Evolutionary conservation across 2,329 filamentous ascomycete species (phyloP), one percentile per base, ranked within the genome.

Genomic region (Leptoxyphium fumago): DNA sequence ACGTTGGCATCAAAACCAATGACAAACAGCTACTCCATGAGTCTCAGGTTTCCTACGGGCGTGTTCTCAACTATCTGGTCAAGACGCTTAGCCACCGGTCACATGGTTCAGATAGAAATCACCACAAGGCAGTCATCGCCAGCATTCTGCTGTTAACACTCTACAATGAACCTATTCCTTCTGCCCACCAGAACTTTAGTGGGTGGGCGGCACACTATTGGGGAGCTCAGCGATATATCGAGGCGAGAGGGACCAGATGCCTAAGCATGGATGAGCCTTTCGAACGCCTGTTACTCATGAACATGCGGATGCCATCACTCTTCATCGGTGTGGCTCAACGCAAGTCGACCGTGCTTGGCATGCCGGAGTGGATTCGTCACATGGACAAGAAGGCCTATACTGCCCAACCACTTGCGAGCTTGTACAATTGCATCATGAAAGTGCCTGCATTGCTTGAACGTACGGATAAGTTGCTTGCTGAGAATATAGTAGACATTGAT

Each of bases 101-200:
- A 9, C 11, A 13, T 13, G 13, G 15, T 13, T 13, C 32, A 36
- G 13, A 36, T 13, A 3, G 9, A 36, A 13, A 36, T 5, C 32
- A 36, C 15, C 32, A 36, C 32, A 36, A 36, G 4, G 32, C 32
- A 5, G 43, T 48, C 29, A 39, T 46, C 10, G 42, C 46, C 10
- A 46, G 46, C 39, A 50, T 46, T 21, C 45, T 46, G 38, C 29
- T 46, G 14, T 39, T 46, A 21, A 42, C 42, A 28, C 29, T 48
- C 21, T 48, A 48, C 32, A 44, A 48, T 26, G 45, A 44, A 18
- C 39, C 44, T 2, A 44, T 46, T 32, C 46, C 46, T 4, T 17
- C 40, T 29, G 29, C 42, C 13, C 40, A 29, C n/a, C 41, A 44
- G 14, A 38, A 29, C 8, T 32, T 39, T 18, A 38, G 43, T 36